Base-by-base conservation (phyloP, 1,284 basidiomycete genomes). In the Moesziomyces globuligerus region DNA sequence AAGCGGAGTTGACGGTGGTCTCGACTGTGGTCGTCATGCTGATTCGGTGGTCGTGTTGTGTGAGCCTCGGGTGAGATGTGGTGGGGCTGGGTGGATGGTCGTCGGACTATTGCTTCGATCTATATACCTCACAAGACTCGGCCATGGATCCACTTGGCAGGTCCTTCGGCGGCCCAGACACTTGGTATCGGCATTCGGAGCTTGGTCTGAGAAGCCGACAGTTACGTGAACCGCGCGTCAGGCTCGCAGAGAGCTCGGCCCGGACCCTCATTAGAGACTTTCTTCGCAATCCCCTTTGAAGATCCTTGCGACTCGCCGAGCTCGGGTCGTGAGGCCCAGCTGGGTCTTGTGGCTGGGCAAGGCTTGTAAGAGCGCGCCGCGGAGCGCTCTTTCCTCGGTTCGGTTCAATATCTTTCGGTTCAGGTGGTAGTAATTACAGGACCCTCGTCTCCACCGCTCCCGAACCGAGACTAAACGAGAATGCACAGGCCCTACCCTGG, bases 21-120 rank as follows among this genome's bases (percentile, higher is more conserved):
- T 37, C 46, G 29, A 36, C 25, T n/a, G 51, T 53, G 15, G 51
- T 34, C 21, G 41, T 17, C 43, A 53, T 53, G 17, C 13, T 50
- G 9, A 10, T 20, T 40, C 3, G 38, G 8, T 11, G 15, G 38
- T 24, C 23, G 18, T 20, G 3, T 20, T 40, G 38, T 6, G 18
- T 20, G 18, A 18, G 18, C 38, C n/a, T 40, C 23, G 18, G 13
- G 25, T n/a, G 18, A 28, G 15, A 18, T 36, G 24, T 40, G 36
- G 13, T 41, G 21, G 10, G 13, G 10, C 15, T 13, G 23, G 4
- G 11, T 6, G 25, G 21, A 17, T 8, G 7, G 40, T 15, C 15
- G 5, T 25, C 23, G 24, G 40, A 21, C 21, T 17, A 34, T 13
- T 34, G 1, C 32, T 13, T 7, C 32, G 32, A 34, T 34, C 32